Evolutionary conservation across 306 rosid genomes (phyloP).

Genomic region (Myrica gale): DNA sequence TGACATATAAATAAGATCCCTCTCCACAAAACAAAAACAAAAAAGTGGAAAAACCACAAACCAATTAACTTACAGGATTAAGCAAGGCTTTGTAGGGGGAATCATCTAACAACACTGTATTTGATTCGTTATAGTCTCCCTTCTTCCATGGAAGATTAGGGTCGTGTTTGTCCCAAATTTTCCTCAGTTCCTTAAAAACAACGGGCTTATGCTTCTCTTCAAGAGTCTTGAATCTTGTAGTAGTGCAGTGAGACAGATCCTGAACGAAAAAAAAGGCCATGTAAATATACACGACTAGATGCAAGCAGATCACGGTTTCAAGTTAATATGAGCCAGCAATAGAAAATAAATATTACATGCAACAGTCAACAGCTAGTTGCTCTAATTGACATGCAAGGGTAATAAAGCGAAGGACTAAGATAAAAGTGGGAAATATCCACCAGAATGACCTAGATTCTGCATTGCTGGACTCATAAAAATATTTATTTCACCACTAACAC

Average conservation of each 20-base stretch:
- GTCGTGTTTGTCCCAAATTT: conserved; percentile 73
- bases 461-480: not conserved
- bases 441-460: not conserved
- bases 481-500: conserved; percentile 3
- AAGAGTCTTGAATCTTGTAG: conserved; percentile 51
- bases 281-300: conserved; percentile 6
- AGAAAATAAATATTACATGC: not conserved
- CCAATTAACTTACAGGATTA: conserved; percentile 56
- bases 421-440: not conserved
- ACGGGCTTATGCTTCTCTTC: conserved; percentile 60
- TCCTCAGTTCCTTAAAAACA: conserved; percentile 76
- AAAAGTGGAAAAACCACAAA: not conserved
- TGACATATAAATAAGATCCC: not conserved
- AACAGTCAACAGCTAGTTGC: not conserved
- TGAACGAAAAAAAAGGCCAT: conserved; percentile 20
- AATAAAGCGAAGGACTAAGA: not conserved
- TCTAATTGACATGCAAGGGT: not conserved
- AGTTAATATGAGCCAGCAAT: not conserved
- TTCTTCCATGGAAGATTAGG: conserved; percentile 74
- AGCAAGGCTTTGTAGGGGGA: conserved; percentile 84
- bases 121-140: conserved; percentile 63
- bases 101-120: conserved; percentile 79
- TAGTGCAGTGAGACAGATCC: conserved; percentile 65
- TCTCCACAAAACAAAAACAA: not conserved
- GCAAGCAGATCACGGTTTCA: not conserved